Base-by-base conservation (phyloP, 768 basidiomycete genomes). In the Mycena maculata region DNA sequence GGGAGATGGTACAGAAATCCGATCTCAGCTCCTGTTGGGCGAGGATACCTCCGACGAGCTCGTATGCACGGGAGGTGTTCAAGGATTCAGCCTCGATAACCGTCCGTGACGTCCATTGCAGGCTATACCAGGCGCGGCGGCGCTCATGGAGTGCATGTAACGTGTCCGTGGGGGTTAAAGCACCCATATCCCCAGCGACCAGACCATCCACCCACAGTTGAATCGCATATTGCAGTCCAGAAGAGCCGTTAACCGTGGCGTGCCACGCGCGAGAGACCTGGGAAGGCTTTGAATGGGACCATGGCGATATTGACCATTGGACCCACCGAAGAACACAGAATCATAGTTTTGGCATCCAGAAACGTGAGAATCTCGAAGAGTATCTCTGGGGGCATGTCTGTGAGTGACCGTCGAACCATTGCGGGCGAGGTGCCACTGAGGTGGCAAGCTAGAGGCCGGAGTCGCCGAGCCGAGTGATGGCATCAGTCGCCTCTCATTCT, bases 201-300 rank as follows among this genome's bases (percentile, higher is more conserved):
- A 63, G 31, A 4, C 67, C 67, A 20, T 68, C 61, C 1, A 45
- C 48, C 61, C 61, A 68, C 13, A 68, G 56, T 42, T 68, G 61
- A 23, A 63, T 33, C 1, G 42, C 44, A 20, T 47, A 63, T n/a
- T 59, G 60, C 12, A 67, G 20, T 15, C 20, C 60, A 38, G 60
- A 36, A 9, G 66, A 62, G 39, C 44, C 30, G 16, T 31, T 56
- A 9, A 67, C 44, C 7, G 23, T 23, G 3, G 33, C 22, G 22
- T 53, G n/a, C 66, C 60, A 67, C 16, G 42, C 9, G 1, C 30
- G 45, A 20, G 39, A 67, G 30, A 62, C 65, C 65, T 60, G 41
- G 30, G 5, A n/a, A 25, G 10, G 33, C 33, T 6, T 8, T 42
- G 16, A 42, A 18, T 15, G 18, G 16, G 36, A 38, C 20, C 41